phyloP scores from a whole-genome alignment of 2,329 filamentous ascomycete genomes.

The Teratosphaeria pseudoeucalypti region DNA sequence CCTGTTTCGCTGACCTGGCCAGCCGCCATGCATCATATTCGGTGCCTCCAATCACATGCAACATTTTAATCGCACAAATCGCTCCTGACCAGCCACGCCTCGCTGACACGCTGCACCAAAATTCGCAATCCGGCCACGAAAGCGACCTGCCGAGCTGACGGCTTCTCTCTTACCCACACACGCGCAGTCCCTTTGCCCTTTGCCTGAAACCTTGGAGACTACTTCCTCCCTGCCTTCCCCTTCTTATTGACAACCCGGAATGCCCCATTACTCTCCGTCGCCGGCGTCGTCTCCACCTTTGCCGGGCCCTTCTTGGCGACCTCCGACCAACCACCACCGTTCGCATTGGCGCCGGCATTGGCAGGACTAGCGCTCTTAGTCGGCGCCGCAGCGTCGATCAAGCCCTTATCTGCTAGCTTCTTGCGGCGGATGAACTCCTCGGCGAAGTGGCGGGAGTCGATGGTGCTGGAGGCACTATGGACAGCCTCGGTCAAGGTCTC shows the following conservation, averaged over 20 bases:
- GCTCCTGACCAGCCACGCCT: not conserved
- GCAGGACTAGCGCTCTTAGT: conserved; percentile 45
- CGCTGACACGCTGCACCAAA: not conserved
- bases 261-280: conserved; percentile 43
- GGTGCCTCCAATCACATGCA: not conserved
- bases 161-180: not conserved
- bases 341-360: conserved; percentile 31
- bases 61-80: not conserved
- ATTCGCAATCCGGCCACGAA: not conserved
- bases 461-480: conserved; percentile 74
- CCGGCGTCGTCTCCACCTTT: conserved; percentile 22
- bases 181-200: no score
- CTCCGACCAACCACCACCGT: conserved; percentile 75
- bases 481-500: conserved; percentile 83
- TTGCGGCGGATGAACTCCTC: conserved; percentile 90
- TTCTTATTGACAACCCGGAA: conserved; percentile 89
- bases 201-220: not conserved
- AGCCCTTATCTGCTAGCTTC: conserved; percentile 84
- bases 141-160: not conserved
- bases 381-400: conserved; percentile 53
- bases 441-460: conserved; percentile 86
- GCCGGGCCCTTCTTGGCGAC: conserved; percentile 81
- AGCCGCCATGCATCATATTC: not conserved
- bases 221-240: conserved; percentile 49
- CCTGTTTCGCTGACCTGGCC: not conserved